A percentile compares a stretch with the other conserved stretches of the same genome.
phyloP scores from a whole-genome alignment of 352 stramenopile species.

The Pythium coloratum region DNA sequence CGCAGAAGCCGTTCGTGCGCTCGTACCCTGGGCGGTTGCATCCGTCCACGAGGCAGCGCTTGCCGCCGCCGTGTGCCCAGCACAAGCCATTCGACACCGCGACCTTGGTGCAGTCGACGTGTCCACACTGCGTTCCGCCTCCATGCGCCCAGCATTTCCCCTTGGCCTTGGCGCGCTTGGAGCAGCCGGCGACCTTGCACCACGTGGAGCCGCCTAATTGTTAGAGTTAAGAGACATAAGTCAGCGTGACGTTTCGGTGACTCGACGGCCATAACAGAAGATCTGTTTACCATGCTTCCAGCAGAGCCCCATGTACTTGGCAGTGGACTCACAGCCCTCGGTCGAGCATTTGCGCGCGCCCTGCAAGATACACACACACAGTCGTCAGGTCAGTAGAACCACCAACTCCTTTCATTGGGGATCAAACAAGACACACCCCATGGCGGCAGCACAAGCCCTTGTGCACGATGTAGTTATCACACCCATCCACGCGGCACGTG shows the following conservation, averaged over 20 bases:
- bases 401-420: no score
- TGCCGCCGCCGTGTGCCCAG: constrained; percentile 39
- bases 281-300: constrained; percentile 45
- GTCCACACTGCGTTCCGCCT: constrained; percentile 29
- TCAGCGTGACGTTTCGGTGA: not conserved
- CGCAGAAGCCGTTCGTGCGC: constrained; percentile 35
- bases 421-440: constrained; percentile 21
- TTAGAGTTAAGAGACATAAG: constrained; percentile 15
- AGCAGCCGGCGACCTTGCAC: constrained; percentile 31
- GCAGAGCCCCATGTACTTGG: constrained; percentile 47
- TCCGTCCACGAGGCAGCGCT: constrained; percentile 35
- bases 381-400: not conserved
- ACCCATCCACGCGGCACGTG: constrained; percentile 36
- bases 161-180: constrained; percentile 25
- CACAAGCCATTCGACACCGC: constrained; percentile 35
- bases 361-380: constrained; percentile 16
- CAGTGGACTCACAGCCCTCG: constrained; percentile 37
- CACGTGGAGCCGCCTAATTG: constrained; percentile 23
- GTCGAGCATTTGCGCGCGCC: constrained; percentile 41
- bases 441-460: constrained; percentile 43
- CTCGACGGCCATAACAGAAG: not conserved
- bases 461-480: constrained; percentile 45
- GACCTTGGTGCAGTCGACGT: constrained; percentile 27
- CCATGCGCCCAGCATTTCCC: constrained; percentile 30
- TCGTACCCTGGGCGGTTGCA: constrained; percentile 39